These are phyloP conservation scores for Trifolium dubium DNA, from an alignment of 306 rosid genomes.

Conservation along the genomic window DNA sequence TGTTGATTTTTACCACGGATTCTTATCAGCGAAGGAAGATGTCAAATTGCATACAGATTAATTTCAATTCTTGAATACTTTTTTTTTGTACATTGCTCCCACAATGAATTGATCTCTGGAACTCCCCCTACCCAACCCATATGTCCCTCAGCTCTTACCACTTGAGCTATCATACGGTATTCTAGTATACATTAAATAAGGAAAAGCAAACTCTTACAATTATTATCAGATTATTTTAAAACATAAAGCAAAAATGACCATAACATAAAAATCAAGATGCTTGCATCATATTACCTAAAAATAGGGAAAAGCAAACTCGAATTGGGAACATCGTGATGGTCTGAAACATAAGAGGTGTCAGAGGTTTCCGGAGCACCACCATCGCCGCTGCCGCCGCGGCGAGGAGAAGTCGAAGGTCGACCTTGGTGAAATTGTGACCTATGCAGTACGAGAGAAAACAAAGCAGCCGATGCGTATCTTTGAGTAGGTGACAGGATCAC, in stretches of 20 bases:
- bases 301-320: conserved; percentile 58
- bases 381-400: not conserved
- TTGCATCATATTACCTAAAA: conserved; percentile 49
- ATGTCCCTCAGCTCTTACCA: too few species aligned
- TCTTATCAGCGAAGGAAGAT: not conserved
- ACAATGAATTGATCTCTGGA: too few species aligned
- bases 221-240: not conserved
- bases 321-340: conserved; percentile 45
- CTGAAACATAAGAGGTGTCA: conserved; percentile 35
- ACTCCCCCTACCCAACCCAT: too few species aligned
- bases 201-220: not conserved
- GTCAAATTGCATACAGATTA: not conserved
- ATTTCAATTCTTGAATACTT: not conserved
- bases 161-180: not conserved
- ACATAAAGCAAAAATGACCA: not conserved
- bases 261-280: conserved; percentile 19
- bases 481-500: conserved; percentile 49
- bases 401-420: conserved; percentile 26
- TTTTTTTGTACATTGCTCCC: too few species aligned
- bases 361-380: not conserved
- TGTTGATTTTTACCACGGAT: conserved; percentile 31
- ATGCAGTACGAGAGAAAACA: conserved; percentile 61
- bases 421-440: conserved; percentile 55
- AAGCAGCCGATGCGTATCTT: conserved; percentile 55
- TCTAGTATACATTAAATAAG: not conserved